A percentile compares a stretch with the other conserved stretches of the same genome.
Conservation (phyloP, 1,284 basidiomycete species). For the Paramarasmius palmivorus region DNA sequence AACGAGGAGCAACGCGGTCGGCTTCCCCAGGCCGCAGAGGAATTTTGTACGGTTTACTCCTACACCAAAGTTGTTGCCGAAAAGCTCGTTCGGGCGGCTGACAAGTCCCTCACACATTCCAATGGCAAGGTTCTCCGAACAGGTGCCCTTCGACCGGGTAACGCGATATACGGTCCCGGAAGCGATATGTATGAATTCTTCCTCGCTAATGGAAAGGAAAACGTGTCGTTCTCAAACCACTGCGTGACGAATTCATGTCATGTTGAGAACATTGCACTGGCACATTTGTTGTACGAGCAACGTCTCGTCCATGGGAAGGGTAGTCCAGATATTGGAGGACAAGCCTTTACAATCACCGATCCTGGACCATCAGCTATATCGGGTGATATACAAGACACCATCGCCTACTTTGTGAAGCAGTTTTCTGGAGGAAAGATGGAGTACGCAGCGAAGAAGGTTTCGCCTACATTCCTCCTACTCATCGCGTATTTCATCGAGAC, state of each 20-base stretch:
- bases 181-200: conserved; percentile 8
- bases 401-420: conserved; percentile 30
- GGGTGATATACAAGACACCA: conserved; percentile 40
- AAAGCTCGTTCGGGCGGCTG: conserved; percentile 52
- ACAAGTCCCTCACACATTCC: conserved; percentile 38
- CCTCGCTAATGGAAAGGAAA: conserved; percentile 29
- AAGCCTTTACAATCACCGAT: conserved; percentile 49
- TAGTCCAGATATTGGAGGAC: conserved; percentile 47
- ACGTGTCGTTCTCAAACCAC: conserved; percentile 46
- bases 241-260: conserved; percentile 47
- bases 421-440: conserved; percentile 24
- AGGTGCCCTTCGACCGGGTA: conserved; percentile 52
- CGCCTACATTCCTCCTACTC: conserved; percentile 46
- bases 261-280: conserved; percentile 56
- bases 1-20: conserved; percentile 50
- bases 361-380: conserved; percentile 44
- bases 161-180: conserved; percentile 8
- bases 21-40: conserved; percentile 46
- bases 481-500: conserved; percentile 45
- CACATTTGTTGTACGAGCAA: conserved; percentile 54
- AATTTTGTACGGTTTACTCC: conserved; percentile 76
- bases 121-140: conserved; percentile 37
- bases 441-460: conserved; percentile 36
- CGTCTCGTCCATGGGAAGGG: conserved; percentile 19
- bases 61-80: conserved; percentile 59